Conservation (phyloP, 2,329 filamentous ascomycete genomes). For the Beauveria pseudobassiana region DNA sequence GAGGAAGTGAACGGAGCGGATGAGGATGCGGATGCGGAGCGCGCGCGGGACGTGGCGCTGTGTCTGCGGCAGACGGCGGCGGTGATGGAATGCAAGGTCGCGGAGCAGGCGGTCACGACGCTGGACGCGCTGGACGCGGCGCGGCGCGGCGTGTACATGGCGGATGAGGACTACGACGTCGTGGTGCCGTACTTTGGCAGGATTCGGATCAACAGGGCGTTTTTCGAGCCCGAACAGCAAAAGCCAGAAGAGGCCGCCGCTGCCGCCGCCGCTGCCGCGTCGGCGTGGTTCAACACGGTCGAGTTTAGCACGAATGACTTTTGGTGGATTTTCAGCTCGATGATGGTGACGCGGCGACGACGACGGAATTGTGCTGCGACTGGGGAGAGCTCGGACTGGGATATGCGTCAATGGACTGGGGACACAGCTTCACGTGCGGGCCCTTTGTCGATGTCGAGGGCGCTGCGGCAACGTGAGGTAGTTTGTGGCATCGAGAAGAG, state of each 20-base stretch:
- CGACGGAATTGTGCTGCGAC: conserved; percentile 3
- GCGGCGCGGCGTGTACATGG: conserved; percentile 17
- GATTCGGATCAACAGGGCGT: conserved; percentile 4
- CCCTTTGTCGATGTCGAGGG: not conserved
- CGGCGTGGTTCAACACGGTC: conserved; percentile 1
- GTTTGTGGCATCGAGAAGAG: no score
- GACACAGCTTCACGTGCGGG: conserved; percentile 1
- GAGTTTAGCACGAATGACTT: conserved; percentile 9
- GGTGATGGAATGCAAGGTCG: conserved; percentile 31
- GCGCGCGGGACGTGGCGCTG: not conserved
- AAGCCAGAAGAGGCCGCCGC: not conserved
- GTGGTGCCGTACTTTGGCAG: conserved; percentile 39
- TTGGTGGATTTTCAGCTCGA: not conserved
- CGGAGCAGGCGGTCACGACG: conserved; percentile 32
- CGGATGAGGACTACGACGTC: conserved; percentile 26
- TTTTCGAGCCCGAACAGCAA: not conserved
- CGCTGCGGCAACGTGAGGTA: not conserved
- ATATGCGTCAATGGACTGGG: not conserved
- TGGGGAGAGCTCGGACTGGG: conserved; percentile 4
- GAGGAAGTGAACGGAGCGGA: not conserved
- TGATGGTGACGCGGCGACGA: not conserved
- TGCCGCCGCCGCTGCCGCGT: not conserved
- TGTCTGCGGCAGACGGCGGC: conserved; percentile 3
- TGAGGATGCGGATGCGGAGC: not conserved
- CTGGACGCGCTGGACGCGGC: conserved; percentile 29